phyloP scores from a whole-genome alignment of 2,329 filamentous ascomycete species.

The Penicillium sp. region DNA sequence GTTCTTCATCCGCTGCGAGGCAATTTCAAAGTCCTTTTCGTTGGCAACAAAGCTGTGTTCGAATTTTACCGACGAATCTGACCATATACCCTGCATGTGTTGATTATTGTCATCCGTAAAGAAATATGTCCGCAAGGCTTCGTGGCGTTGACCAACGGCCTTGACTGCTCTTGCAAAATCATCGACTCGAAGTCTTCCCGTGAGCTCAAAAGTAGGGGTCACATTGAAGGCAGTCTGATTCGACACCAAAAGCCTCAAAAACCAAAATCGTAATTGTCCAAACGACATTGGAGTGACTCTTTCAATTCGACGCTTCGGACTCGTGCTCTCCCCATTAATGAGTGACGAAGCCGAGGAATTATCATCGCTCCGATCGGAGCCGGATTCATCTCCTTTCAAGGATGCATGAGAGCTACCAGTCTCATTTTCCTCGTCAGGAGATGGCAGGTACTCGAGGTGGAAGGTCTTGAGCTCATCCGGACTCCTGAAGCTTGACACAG shows the following conservation, averaged over 20 bases:
- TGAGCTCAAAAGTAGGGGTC: constrained; percentile 31
- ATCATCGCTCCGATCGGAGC: constrained; percentile 14
- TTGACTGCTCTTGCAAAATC: constrained; percentile 36
- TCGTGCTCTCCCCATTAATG: neutral
- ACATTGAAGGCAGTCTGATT: constrained; percentile 44
- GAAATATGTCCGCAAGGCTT: constrained; percentile 34
- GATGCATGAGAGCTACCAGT: constrained; percentile 13
- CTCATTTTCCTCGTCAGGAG: neutral
- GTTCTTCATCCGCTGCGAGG: constrained; percentile 20
- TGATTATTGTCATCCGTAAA: constrained; percentile 16
- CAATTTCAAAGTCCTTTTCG: constrained; percentile 20
- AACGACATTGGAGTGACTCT: constrained; percentile 34
- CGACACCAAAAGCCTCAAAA: constrained; percentile 25
- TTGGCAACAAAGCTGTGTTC: constrained; percentile 19
- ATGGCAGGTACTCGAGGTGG: constrained; percentile 4
- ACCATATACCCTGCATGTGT: constrained; percentile 23
- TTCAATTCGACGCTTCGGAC: constrained; percentile 3
- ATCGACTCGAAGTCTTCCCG: constrained; percentile 31
- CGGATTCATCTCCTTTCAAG: constrained; percentile 10
- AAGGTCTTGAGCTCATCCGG: constrained; percentile 2
- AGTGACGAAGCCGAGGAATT: constrained; percentile 11
- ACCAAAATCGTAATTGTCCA: constrained; percentile 46
- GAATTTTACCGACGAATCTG: constrained; percentile 26
- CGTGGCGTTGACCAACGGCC: constrained; percentile 29
- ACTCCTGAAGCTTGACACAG: neutral